These are phyloP conservation scores for Saccharomycopsis oosterbeekiorum DNA, from an alignment of 805 yeast species.

Conservation along the genomic window DNA sequence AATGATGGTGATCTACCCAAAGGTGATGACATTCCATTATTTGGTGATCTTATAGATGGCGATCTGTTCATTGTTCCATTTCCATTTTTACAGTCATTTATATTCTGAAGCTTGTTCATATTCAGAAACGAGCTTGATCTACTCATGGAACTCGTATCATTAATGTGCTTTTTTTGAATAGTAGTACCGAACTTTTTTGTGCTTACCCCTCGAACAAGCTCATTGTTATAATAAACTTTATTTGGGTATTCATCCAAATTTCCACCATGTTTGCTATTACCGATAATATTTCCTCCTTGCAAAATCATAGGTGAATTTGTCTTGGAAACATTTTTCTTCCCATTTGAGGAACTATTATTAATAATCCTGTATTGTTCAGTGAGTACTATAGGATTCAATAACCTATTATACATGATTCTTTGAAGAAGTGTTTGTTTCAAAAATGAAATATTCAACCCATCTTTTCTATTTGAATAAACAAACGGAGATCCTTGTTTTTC, in stretches of 20 bases:
- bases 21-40: background rate
- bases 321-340: background rate
- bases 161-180: background rate
- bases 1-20: background rate
- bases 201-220: conserved; percentile 43
- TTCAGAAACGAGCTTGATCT: background rate
- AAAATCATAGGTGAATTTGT: conserved; percentile 1
- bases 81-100: background rate
- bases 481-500: conserved; percentile 53
- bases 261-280: conserved; percentile 27
- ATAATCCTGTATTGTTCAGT: conserved; percentile 57
- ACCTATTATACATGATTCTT: conserved; percentile 38
- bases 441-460: conserved; percentile 24
- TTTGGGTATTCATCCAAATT: conserved; percentile 48
- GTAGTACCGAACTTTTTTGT: background rate
- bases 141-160: background rate
- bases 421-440: conserved; percentile 49
- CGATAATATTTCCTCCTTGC: background rate
- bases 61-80: background rate
- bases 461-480: conserved; percentile 29
- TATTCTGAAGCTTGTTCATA: background rate
- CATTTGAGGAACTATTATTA: background rate
- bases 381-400: conserved; percentile 46
- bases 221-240: conserved; percentile 51
- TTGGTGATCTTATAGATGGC: background rate